Percentiles rank a stretch among this genome's conserved stretches.
Conservation (phyloP, 306 rosid genomes). For the Castanea sativa region DNA sequence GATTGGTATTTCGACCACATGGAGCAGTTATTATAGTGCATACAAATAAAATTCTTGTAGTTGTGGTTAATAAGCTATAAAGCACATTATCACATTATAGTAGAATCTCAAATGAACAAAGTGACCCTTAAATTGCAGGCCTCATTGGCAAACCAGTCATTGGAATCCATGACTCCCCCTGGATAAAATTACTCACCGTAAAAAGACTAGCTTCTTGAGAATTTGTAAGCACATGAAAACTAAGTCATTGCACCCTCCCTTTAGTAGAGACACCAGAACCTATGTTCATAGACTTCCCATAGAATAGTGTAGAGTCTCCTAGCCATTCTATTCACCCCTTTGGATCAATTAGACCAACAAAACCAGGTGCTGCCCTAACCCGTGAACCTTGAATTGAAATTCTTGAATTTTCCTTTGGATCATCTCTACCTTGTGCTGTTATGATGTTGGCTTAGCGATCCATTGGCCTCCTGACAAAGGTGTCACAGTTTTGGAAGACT, state of each 20-base stretch:
- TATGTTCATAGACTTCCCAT: slow-evolving; percentile 59
- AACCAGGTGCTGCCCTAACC: slow-evolving; percentile 24
- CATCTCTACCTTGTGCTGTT: slow-evolving; percentile 56
- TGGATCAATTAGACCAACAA: slow-evolving; percentile 33
- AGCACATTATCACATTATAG: background rate
- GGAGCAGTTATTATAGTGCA: too few relatives aligned
- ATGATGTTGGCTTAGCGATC: slow-evolving; percentile 50
- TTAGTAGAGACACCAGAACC: slow-evolving; percentile 50
- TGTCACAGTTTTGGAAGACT: slow-evolving; percentile 61
- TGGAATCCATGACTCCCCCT: slow-evolving; percentile 58
- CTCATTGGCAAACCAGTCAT: slow-evolving; percentile 54
- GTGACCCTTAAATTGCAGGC: slow-evolving; percentile 29
- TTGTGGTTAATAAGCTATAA: too few relatives aligned
- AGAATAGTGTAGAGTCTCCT: slow-evolving; percentile 48
- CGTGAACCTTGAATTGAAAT: slow-evolving; percentile 38
- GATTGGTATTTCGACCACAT: too few relatives aligned
- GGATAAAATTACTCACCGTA: slow-evolving; percentile 36
- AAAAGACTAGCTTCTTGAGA: slow-evolving; percentile 39
- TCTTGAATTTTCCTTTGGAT: slow-evolving; percentile 36
- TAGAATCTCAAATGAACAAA: background rate
- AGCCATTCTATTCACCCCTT: slow-evolving; percentile 65
- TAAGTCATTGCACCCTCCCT: slow-evolving; percentile 62
- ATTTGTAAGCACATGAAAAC: slow-evolving; percentile 54
- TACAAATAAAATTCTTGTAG: too few relatives aligned
- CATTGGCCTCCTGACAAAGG: slow-evolving; percentile 53